Base-by-base conservation (phyloP, 1,284 basidiomycete genomes). In the Ganoderma lucidum region DNA sequence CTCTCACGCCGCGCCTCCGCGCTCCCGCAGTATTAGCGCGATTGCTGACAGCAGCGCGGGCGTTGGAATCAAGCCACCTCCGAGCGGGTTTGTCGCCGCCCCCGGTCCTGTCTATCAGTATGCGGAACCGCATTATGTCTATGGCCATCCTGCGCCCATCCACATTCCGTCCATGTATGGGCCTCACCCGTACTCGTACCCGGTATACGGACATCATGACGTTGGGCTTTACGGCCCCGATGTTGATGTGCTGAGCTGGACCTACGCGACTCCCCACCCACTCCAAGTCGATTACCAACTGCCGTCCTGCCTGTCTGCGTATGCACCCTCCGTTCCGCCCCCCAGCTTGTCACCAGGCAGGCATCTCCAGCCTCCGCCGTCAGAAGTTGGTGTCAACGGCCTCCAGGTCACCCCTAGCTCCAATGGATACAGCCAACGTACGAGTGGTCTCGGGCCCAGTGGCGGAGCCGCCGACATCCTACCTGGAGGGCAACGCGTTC, bases 21-120 rank as follows among this genome's bases (percentile, higher is more conserved):
- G 75, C 32, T 74, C 74, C 30, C 67, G 75, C 56, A 75, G 74
- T 58, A 70, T 74, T 64, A 78, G 75, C 62, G 71, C 74, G 37
- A 75, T 72, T 32, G 70, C 71, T 28, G 73, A 76, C 30, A 68
- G 68, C 41, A 37, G 71, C 37, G 62, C 59, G 19, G 67, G 70
- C 4, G 61, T 64, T 41, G 63, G 59, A 45, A 67, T 67, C 61
- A 70, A 70, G 39, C 63, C 63, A 32, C 58, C 70, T 28, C 37
- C 48, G 42, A 58, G 23, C 42, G 62, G 64, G n/a, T 70, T 69
- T 42, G 17, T 65, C 28, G 3, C 53, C 15, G 30, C 59, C 15
- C 51, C 62, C 23, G 55, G 58, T 19, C 68, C 70, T 32, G 37
- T 48, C 23, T 72, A 71, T 58, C 67, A 61, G 3, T 73, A 75